phyloP scores from a whole-genome alignment of 768 basidiomycete genomes.

The Tricholoma saponaceum region DNA sequence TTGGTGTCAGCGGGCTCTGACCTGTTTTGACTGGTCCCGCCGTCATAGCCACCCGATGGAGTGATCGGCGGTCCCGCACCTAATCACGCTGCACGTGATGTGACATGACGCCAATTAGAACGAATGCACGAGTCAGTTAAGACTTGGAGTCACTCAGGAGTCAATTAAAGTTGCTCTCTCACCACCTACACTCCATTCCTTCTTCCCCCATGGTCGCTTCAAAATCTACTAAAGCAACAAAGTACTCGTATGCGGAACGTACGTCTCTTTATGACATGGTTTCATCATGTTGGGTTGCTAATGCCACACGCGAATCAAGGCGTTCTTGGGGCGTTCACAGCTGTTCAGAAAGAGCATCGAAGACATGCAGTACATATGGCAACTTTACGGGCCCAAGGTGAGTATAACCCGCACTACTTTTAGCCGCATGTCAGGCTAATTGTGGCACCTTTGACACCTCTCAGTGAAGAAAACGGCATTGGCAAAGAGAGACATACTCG shows the following conservation, averaged over 20 bases:
- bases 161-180: not conserved
- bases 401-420: not conserved
- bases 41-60: not conserved
- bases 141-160: not conserved
- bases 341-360: conserved; percentile 40
- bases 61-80: not conserved
- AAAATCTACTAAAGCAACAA: conserved; percentile 24
- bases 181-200: not conserved
- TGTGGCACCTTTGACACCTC: not conserved
- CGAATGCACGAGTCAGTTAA: too few relatives aligned
- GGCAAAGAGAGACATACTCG: conserved; percentile 39
- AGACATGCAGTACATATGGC: conserved; percentile 42
- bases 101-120: not conserved
- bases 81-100: not conserved
- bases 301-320: conserved; percentile 25
- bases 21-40: not conserved
- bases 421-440: not conserved
- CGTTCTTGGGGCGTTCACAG: conserved; percentile 42
- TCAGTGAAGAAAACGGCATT: conserved; percentile 44
- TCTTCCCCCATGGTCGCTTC: conserved; percentile 23
- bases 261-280: conserved; percentile 14
- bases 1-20: too few relatives aligned
- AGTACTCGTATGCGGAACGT: conserved; percentile 40
- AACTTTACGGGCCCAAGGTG: conserved; percentile 44
- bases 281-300: not conserved